Percentiles rank a stretch among this genome's conserved stretches.
phyloP scores from a whole-genome alignment of 2,329 filamentous ascomycete genomes.

The Aspergillus pseudoterreus region DNA sequence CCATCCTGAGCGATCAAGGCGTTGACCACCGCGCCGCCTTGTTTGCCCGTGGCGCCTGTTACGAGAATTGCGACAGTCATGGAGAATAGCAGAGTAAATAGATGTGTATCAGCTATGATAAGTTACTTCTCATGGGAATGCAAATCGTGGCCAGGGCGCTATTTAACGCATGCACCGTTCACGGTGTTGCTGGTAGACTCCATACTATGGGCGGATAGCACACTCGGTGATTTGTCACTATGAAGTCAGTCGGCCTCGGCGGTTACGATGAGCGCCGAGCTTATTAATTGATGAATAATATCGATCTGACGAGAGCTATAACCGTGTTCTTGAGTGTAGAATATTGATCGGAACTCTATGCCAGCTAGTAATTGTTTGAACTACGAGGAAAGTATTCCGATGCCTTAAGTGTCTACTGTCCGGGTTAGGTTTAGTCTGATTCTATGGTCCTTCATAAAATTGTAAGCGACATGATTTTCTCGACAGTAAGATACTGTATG shows the following conservation, averaged over 20 bases:
- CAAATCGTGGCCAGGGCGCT: neutral
- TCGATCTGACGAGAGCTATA: too few relatives aligned
- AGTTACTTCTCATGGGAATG: too few relatives aligned
- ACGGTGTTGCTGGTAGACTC: neutral
- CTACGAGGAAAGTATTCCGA: too few relatives aligned
- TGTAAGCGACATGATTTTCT: too few relatives aligned
- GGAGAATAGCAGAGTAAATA: neutral
- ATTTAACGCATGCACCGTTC: neutral
- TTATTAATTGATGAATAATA: too few relatives aligned
- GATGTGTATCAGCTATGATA: neutral
- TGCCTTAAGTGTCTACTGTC: too few relatives aligned
- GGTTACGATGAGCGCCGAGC: neutral
- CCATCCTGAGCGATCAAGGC: conserved; percentile 26
- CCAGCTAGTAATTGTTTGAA: too few relatives aligned
- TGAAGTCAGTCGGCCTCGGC: neutral
- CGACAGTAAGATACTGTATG: too few relatives aligned
- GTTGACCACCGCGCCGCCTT: conserved; percentile 36
- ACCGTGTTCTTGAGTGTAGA: too few relatives aligned
- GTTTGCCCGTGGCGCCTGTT: conserved; percentile 41
- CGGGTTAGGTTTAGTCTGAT: too few relatives aligned
- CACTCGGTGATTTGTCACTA: neutral
- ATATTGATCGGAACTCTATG: too few relatives aligned
- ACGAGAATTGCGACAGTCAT: conserved; percentile 21
- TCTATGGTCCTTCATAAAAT: too few relatives aligned
- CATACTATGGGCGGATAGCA: neutral